Evolutionary conservation across 768 basidiomycete species (phyloP), one percentile per base, ranked within the genome.

Genomic region (Cystobasidium tubakii): DNA sequence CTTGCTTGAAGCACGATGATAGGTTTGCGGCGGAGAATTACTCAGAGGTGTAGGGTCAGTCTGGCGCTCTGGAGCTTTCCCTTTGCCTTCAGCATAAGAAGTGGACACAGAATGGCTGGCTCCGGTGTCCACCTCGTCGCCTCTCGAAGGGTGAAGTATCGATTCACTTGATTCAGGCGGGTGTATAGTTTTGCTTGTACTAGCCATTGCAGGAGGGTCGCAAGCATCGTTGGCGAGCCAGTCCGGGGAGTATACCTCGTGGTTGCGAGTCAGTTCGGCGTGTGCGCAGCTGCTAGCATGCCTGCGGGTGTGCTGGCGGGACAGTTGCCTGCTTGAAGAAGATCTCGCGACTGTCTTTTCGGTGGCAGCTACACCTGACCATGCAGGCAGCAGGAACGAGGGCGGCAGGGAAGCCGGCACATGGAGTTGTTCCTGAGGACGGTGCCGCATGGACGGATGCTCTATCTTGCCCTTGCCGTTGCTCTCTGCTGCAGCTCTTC

Each of bases 301-400:
- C n/a, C 46, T 50, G 46, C 46, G 46, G 3, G 46, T 17, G 4
- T 42, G 46, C 4, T n/a, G 46, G 21, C 12, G 9, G 42, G 42
- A 42, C 9, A 42, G 9, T 7, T 15, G 46, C 46, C 15, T 50
- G n/a, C 9, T 12, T 50, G 46, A 15, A 50, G 46, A 50, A 39
- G 39, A 6, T 50, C 46, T 50, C 46, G 46, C 46, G 46, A 50
- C 46, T 50, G 46, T 50, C 46, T 50, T 50, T 50, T 50, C 39
- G 6, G n/a, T n/a, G n/a, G 15, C 39, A 9, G 46, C 46, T 50
- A 21, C n/a, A 4, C 15, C 21, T 50, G 46, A 17, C 69, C 69
- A 71, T 6, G 69, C 69, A 19, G 69, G 69, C 9, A 71, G 50
- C 27, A 71, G 55, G 69, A 71, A 71, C 25, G 21, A 1, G 9